phyloP scores from a whole-genome alignment of 2,329 filamentous ascomycete species.

The Epichloe sylvatica region DNA sequence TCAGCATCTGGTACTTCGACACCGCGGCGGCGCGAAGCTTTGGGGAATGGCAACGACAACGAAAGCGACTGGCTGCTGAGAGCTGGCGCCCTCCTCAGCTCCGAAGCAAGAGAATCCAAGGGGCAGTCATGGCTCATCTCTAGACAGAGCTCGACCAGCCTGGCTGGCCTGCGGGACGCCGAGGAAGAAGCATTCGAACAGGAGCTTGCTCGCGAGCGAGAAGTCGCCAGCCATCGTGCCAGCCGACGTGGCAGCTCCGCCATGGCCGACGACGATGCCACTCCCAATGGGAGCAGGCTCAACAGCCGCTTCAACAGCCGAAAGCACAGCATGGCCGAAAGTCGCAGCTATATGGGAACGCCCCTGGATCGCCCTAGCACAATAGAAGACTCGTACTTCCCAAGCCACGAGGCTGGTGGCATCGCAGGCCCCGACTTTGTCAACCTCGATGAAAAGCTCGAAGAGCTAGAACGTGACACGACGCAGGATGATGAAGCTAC shows the following conservation, averaged over 20 bases:
- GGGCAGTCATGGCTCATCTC: conserved; percentile 57
- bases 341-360: conserved; percentile 28
- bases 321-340: conserved; percentile 19
- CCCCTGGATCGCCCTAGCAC: conserved; percentile 25
- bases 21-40: conserved; percentile 20
- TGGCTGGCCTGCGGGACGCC: conserved; percentile 35
- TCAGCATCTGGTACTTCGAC: conserved; percentile 19
- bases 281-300: conserved; percentile 29
- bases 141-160: conserved; percentile 49
- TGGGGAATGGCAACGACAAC: conserved; percentile 23
- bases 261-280: conserved; percentile 23
- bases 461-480: conserved; percentile 37
- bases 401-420: conserved; percentile 20
- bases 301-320: conserved; percentile 37
- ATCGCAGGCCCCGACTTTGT: conserved; percentile 47
- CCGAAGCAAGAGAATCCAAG: conserved; percentile 51
- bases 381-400: conserved; percentile 32
- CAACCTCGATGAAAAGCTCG: conserved; percentile 45
- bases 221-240: conserved; percentile 31
- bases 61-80: conserved; percentile 53
- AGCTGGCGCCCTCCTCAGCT: conserved; percentile 47
- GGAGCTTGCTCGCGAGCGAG: conserved; percentile 36
- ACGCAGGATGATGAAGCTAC: conserved; percentile 43
- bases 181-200: conserved; percentile 40
- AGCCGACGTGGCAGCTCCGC: conserved; percentile 34